phyloP scores from a whole-genome alignment of 2,329 filamentous ascomycete genomes.

The Fusarium brachygibbosum region DNA sequence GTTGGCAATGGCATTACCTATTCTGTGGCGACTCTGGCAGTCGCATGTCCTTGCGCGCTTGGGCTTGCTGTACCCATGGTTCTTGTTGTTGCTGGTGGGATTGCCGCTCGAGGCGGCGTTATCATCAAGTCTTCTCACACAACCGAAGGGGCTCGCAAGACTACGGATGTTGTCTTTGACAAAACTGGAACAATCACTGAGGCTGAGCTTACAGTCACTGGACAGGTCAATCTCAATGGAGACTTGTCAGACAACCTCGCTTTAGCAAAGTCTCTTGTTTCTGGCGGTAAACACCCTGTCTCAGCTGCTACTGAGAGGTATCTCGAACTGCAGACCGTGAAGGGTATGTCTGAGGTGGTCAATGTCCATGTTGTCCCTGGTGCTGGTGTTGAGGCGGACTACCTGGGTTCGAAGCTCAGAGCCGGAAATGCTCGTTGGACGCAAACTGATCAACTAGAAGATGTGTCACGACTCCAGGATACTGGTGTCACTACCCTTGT shows the following conservation, averaged over 20 bases:
- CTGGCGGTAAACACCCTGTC: slow-evolving; percentile 13
- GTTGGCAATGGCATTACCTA: slow-evolving; percentile 54
- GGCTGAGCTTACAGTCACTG: slow-evolving; percentile 53
- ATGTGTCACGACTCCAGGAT: background rate
- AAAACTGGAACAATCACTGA: slow-evolving; percentile 75
- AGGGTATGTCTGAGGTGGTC: accelerated
- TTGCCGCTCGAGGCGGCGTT: slow-evolving; percentile 70
- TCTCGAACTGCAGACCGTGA: background rate
- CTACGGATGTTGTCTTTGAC: slow-evolving; percentile 73
- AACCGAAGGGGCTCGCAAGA: slow-evolving; percentile 66
- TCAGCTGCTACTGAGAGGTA: slow-evolving; percentile 3
- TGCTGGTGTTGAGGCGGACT: background rate
- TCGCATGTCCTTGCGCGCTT: slow-evolving; percentile 76
- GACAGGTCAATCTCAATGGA: background rate
- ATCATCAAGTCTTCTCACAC: slow-evolving; percentile 70
- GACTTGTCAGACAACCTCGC: background rate
- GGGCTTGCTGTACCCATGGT: slow-evolving; percentile 77
- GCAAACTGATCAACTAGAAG: background rate
- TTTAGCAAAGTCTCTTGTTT: background rate
- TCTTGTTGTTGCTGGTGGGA: slow-evolving; percentile 70
- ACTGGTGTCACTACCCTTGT: slow-evolving; percentile 17
- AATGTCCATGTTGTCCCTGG: background rate
- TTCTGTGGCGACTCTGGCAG: slow-evolving; percentile 65
- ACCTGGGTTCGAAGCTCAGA: background rate
- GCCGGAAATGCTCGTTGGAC: slow-evolving; percentile 22